Evolutionary conservation across 257 asterid species (phyloP), one percentile per base, ranked within the genome.

Genomic region (Lantana camara): DNA sequence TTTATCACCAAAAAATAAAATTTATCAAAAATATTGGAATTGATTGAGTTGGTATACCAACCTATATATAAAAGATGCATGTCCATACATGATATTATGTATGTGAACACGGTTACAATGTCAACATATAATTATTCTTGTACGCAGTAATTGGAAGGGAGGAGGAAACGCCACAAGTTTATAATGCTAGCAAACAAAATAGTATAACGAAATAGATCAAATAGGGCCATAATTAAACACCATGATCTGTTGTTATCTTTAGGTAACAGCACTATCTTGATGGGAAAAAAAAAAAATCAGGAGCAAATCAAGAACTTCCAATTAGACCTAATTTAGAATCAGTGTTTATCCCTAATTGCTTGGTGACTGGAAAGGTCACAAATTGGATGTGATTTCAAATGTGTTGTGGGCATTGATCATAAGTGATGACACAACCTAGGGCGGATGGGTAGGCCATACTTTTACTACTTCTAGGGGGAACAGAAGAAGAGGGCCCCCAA

Each of bases 401-500:
- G 50, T 27, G 20, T n/a, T 61, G 68, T 47, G 41, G 38, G 17
- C 57, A 29, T 49, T 47, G n/a, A n/a, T n/a, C n/a, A n/a, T n/a
- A 57, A 58, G 38, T 27, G 63, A 53, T 60, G 57, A 69, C 69
- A 21, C 64, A 51, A 30, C 45, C 48, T 53, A n/a, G n/a, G n/a
- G 35, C 32, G 2, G 5, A 2, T 59, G n/a, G 34, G 47, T 37
- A 54, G 57, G 57, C 23, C 48, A 24, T 38, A 53, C 68, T 63
- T 69, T 64, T 64, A 64, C 72, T 64, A 62, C 64, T 59, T 68
- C 11, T 44, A 23, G 57, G 53, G 66, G 74, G 73, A 71, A 56
- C 81, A 71, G 17, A 68, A 68, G 68, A 67, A 61, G 14, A 52
- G 66, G 74, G 76, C 15, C 67, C 74, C 57, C 48, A 32, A 38